Base-by-base conservation (phyloP, 139 green algal species). In the Diplosphaera chodatii region DNA sequence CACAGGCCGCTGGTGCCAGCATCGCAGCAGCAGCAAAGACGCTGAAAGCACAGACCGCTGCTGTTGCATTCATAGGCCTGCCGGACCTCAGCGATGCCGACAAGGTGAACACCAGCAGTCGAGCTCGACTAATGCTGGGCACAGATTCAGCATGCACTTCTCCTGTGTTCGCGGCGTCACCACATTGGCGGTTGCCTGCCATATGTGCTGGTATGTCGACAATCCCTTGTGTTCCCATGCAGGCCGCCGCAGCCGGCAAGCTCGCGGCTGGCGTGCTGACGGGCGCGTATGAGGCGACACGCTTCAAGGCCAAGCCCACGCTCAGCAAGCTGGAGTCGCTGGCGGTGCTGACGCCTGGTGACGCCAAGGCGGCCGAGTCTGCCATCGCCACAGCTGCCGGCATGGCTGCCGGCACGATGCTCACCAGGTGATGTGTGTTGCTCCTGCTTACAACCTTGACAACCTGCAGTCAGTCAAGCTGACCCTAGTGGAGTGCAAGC, bases 281-380 rank as follows among this genome's bases (percentile, higher is more conserved):
- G 28, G 90, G 85, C 37, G 86, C 74, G 32, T 97, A 94, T 68
- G 93, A 96, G 81, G 80, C 84, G 67, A 89, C 78, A 0, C 86
- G 94, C 23, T 98, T 97, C 88, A 98, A 98, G 84, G 79, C 71
- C 71, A 92, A 96, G 79, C 55, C 72, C 15, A 74, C 81, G 37
- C 70, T 67, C 30, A 75, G 83, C 55, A 82, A 81, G 27, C 64
- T 83, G 28, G 66, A 79, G 68, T 32, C 67, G 29, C 66, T 98
- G 25, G 69, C 86, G 32, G 29, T 94, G 32, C 63, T 97, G 64
- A 29, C 85, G 30, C 20, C 40, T 23, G 63, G 37, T 29, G 70
- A 48, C 15, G 40, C n/a, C 23, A 77, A 30, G 6, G 80, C 63
- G 3, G 77, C 25, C 3, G 63, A 77, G 23, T 70, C 71, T 0